Conservation (phyloP, 495 filamentous ascomycete species). For the Penicillium odoratum region DNA sequence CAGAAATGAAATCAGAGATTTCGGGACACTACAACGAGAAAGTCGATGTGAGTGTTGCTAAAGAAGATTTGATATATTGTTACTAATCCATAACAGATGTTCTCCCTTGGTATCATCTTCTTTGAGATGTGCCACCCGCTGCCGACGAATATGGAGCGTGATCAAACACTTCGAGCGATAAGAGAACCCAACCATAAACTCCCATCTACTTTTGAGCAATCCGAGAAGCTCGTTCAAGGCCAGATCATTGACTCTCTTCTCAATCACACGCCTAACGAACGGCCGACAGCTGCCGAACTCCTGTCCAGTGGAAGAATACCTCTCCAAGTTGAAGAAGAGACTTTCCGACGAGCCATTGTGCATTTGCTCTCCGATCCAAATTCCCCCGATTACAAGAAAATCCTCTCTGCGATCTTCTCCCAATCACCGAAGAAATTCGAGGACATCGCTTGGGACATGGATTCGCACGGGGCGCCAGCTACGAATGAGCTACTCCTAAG, state of each 20-base stretch:
- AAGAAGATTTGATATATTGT: not conserved
- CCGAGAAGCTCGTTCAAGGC: slow-evolving; percentile 70
- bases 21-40: slow-evolving; percentile 83
- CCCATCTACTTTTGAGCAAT: slow-evolving; percentile 71
- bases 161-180: slow-evolving; percentile 67
- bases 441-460: slow-evolving; percentile 85
- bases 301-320: slow-evolving; percentile 86
- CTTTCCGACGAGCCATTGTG: slow-evolving; percentile 76
- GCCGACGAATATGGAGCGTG: slow-evolving; percentile 85
- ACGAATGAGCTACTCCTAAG: slow-evolving; percentile 70
- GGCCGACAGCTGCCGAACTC: slow-evolving; percentile 83
- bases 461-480: slow-evolving; percentile 50
- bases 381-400: slow-evolving; percentile 87
- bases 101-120: slow-evolving; percentile 93
- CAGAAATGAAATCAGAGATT: slow-evolving; percentile 75
- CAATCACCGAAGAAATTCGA: slow-evolving; percentile 72
- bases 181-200: slow-evolving; percentile 66
- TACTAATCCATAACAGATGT: slow-evolving; percentile 65
- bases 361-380: slow-evolving; percentile 71
- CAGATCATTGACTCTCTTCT: slow-evolving; percentile 79
- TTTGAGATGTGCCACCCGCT: slow-evolving; percentile 94
- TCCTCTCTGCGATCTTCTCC: slow-evolving; percentile 80
- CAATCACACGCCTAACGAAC: slow-evolving; percentile 73
- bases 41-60: slow-evolving; percentile 67
- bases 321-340: slow-evolving; percentile 87